Conservation (phyloP, 352 stramenopile genomes). For the Globisporangium viniferum region DNA sequence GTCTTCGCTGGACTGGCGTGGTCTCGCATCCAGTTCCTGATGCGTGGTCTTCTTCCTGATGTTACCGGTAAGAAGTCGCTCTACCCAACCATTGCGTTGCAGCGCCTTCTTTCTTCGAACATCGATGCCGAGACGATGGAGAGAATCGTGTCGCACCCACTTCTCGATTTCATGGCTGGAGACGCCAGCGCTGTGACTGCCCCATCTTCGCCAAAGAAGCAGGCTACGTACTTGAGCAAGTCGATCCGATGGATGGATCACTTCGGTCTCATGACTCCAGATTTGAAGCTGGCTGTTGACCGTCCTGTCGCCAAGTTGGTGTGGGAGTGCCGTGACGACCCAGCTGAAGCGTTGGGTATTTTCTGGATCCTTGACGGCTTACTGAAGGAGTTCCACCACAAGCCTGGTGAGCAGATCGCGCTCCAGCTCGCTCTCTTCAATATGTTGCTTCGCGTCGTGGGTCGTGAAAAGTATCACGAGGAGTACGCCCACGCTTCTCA, state of each 20-base stretch:
- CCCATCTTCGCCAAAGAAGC: constrained; percentile 24
- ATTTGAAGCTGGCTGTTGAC: constrained; percentile 73
- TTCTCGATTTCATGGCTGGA: constrained; percentile 70
- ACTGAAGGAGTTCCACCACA: constrained; percentile 85
- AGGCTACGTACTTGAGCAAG: constrained; percentile 84
- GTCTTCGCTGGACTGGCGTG: constrained; percentile 95
- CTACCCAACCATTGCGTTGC: constrained; percentile 93
- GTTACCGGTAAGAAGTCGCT: constrained; percentile 90
- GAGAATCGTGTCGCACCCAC: constrained; percentile 79
- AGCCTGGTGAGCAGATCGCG: constrained; percentile 78
- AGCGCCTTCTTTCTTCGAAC: constrained; percentile 89
- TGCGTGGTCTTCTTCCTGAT: constrained; percentile 94
- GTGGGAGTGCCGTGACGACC: constrained; percentile 84
- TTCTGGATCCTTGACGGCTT: constrained; percentile 77
- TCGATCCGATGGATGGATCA: constrained; percentile 90
- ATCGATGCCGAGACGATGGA: constrained; percentile 89
- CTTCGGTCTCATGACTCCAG: constrained; percentile 72
- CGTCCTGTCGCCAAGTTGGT: constrained; percentile 75
- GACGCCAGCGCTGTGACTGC: constrained; percentile 19
- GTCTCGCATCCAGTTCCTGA: constrained; percentile 95
- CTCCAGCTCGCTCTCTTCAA: constrained; percentile 83
- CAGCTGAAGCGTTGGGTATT: constrained; percentile 70
- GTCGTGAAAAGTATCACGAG: constrained; percentile 68
- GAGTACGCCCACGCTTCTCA: constrained; percentile 65
- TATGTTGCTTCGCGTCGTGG: constrained; percentile 83